These are phyloP conservation scores for Aureobasidium subglaciale DNA, from an alignment of 2,329 filamentous ascomycete species.

Conservation along the genomic window DNA sequence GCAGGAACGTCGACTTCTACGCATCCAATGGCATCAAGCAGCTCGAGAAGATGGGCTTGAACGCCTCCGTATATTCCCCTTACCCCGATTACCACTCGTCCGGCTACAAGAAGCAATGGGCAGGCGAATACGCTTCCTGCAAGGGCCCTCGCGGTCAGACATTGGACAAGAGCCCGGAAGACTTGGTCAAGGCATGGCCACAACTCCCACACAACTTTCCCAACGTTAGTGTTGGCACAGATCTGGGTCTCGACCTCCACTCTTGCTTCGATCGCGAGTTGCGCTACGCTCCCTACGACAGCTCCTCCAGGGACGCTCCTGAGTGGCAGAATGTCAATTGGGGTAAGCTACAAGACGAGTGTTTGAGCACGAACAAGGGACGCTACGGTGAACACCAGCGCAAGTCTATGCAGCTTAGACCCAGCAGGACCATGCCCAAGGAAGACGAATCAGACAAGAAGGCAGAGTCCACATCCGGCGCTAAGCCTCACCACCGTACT, in stretches of 20 bases:
- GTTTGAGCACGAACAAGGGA: slow-evolving; percentile 57
- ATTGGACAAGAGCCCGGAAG: slow-evolving; percentile 51
- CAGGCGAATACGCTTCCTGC: slow-evolving; percentile 57
- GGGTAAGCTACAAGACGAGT: slow-evolving; percentile 62
- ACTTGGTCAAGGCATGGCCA: slow-evolving; percentile 56
- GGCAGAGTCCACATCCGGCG: background rate
- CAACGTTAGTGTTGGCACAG: slow-evolving; percentile 52
- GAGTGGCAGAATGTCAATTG: slow-evolving; percentile 62
- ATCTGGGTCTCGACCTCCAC: slow-evolving; percentile 55
- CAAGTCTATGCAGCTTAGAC: slow-evolving; percentile 19
- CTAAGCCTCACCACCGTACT: slow-evolving; percentile 37
- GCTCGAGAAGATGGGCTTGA: slow-evolving; percentile 21
- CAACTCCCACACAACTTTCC: slow-evolving; percentile 54
- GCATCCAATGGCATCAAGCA: slow-evolving; percentile 27
- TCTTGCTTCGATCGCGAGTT: slow-evolving; percentile 58
- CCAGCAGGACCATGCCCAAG: slow-evolving; percentile 21
- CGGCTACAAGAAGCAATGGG: slow-evolving; percentile 50
- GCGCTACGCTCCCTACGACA: slow-evolving; percentile 50
- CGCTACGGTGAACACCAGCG: slow-evolving; percentile 47
- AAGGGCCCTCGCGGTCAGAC: slow-evolving; percentile 49
- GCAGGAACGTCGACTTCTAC: slow-evolving; percentile 34
- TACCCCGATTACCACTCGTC: slow-evolving; percentile 64
- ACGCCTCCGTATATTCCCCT: slow-evolving; percentile 57
- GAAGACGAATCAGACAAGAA: background rate
- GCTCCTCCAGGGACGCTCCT: slow-evolving; percentile 30